Conservation (phyloP, 163 green algal genomes). For the Coccomyxa subellipsoidea region DNA sequence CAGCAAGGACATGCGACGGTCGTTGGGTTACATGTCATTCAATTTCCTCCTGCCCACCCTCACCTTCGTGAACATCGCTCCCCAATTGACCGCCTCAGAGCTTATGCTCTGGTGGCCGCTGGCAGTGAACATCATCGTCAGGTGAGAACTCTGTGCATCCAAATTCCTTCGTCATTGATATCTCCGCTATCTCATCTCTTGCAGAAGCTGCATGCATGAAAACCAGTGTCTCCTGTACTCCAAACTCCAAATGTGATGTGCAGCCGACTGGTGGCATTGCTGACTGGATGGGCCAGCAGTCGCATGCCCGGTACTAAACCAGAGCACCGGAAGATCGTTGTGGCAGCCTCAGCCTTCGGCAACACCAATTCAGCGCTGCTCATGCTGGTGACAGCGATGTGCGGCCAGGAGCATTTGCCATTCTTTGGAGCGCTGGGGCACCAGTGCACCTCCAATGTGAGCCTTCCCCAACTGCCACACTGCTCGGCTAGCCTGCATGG, state of each 20-base stretch:
- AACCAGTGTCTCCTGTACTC: not conserved
- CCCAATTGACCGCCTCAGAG: not conserved
- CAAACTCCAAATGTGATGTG: not conserved
- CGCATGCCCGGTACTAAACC: not conserved
- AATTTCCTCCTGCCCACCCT: not conserved
- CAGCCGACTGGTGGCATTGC: not conserved
- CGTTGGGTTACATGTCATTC: not conserved
- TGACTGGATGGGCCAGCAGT: not conserved
- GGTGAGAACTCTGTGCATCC: not conserved
- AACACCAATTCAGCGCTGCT: not conserved
- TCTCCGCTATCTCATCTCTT: too few relatives aligned
- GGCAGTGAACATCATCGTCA: not conserved
- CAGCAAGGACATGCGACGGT: not conserved
- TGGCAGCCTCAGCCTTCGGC: not conserved
- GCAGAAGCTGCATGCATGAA: not conserved
- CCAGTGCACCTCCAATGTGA: not conserved
- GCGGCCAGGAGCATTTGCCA: not conserved
- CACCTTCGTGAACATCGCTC: not conserved
- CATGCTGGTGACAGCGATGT: constrained; percentile 1
- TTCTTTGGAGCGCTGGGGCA: not conserved
- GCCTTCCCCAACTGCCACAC: not conserved
- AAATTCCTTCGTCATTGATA: too few relatives aligned
- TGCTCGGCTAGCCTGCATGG: not conserved
- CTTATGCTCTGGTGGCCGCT: not conserved
- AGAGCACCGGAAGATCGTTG: constrained; percentile 2